phyloP scores from a whole-genome alignment of 225 moss, liverwort and hornwort species.

The Anthoceros angustus region DNA sequence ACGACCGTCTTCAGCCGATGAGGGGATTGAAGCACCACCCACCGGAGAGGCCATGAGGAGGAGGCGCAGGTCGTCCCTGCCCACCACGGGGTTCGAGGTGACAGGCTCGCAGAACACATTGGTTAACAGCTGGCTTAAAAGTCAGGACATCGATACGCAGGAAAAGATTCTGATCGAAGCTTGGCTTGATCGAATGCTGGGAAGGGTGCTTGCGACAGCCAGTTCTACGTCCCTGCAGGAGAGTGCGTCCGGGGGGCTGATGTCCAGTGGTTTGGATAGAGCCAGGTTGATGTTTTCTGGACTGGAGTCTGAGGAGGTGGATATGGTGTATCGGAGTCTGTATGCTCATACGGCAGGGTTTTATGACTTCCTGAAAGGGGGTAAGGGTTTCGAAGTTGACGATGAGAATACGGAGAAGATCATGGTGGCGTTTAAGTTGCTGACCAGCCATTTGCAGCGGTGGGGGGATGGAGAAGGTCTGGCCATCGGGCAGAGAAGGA shows the following conservation, averaged over 20 bases:
- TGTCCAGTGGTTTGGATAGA: slow-evolving; percentile 10
- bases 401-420: slow-evolving; percentile 10
- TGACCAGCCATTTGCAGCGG: slow-evolving; percentile 9
- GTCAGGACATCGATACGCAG: slow-evolving; percentile 4
- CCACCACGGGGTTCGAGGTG: background rate
- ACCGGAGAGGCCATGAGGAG: background rate
- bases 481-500: background rate
- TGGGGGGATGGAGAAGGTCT: slow-evolving; percentile 5
- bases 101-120: background rate
- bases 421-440: slow-evolving; percentile 1
- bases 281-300: slow-evolving; percentile 3
- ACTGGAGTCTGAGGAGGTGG: slow-evolving; percentile 7
- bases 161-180: slow-evolving; percentile 8
- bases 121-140: background rate
- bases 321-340: slow-evolving; percentile 9
- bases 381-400: slow-evolving; percentile 8
- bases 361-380: slow-evolving; percentile 9
- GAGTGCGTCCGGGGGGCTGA: slow-evolving; percentile 4
- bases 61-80: slow-evolving; percentile 3
- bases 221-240: background rate
- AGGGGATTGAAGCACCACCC: background rate
- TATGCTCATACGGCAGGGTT: slow-evolving; percentile 12
- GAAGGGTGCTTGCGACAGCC: slow-evolving; percentile 5
- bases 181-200: slow-evolving; percentile 8
- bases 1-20: background rate